Evolutionary conservation across 305 asterid species (phyloP).

Genomic region (Solanum hybrid): DNA sequence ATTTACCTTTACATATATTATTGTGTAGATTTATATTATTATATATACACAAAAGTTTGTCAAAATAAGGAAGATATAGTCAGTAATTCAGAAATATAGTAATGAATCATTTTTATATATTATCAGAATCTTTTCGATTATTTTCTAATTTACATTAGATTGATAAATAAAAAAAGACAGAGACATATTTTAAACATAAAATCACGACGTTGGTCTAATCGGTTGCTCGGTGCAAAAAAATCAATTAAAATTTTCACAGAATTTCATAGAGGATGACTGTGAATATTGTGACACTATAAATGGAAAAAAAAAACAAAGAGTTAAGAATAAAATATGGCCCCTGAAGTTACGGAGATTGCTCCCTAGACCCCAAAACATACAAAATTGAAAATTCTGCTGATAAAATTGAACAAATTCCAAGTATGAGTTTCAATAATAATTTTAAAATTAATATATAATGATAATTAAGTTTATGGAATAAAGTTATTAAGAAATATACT

Average conservation of each 20-base stretch:
- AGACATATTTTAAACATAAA: too few species aligned
- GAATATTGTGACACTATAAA: background rate
- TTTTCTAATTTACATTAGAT: background rate
- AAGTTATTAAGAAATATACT: background rate
- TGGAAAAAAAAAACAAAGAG: background rate
- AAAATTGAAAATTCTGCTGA: background rate
- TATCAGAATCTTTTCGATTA: background rate
- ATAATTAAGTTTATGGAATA: background rate
- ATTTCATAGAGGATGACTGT: background rate
- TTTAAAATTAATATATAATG: background rate
- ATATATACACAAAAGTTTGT: background rate
- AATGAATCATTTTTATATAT: background rate
- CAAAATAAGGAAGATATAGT: background rate
- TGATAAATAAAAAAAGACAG: fast-evolving
- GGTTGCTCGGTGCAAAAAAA: background rate
- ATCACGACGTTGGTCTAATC: fast-evolving
- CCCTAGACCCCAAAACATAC: background rate
- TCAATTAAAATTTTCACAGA: background rate
- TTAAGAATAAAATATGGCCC: background rate
- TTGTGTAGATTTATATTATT: background rate
- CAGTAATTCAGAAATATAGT: background rate
- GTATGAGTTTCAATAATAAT: background rate
- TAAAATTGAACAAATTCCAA: background rate
- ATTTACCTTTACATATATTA: background rate
- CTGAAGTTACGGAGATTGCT: background rate